A percentile compares a stretch with the other conserved stretches of the same genome.
phyloP scores from a whole-genome alignment of 2,329 filamentous ascomycete species.

The Penicillium aurantiogriseum region DNA sequence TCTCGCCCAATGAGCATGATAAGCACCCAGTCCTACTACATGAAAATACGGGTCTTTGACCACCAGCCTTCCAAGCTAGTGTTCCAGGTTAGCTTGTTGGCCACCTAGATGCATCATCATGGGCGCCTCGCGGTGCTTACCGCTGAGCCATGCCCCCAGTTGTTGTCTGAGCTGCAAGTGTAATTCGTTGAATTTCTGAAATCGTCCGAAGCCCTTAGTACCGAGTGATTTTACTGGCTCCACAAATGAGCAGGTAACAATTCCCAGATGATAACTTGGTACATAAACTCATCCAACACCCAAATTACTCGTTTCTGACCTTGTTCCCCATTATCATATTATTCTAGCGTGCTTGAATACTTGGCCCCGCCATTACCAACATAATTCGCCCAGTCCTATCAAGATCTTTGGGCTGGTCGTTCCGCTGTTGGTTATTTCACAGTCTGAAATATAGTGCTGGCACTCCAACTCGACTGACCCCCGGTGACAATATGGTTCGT shows the following conservation, averaged over 20 bases:
- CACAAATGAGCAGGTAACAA: slow-evolving; percentile 4
- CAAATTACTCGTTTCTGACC: slow-evolving; percentile 5
- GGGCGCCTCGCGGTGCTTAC: slow-evolving; percentile 11
- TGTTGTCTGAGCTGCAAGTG: slow-evolving; percentile 4
- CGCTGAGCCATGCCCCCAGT: slow-evolving; percentile 10
- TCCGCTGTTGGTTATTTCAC: neutral
- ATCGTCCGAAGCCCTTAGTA: slow-evolving; percentile 4
- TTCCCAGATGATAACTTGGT: slow-evolving; percentile 3
- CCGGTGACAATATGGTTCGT: slow-evolving; percentile 10
- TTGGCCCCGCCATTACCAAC: neutral
- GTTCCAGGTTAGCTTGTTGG: slow-evolving; percentile 13
- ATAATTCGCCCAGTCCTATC: neutral
- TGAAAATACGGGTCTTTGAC: neutral
- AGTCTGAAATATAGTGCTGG: neutral
- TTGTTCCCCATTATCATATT: neutral
- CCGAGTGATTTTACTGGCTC: slow-evolving; percentile 6
- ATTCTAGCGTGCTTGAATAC: neutral
- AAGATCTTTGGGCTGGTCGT: neutral
- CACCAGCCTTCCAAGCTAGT: slow-evolving; percentile 3
- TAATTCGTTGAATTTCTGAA: slow-evolving; percentile 7
- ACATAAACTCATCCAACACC: slow-evolving; percentile 13
- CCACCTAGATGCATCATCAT: slow-evolving; percentile 6
- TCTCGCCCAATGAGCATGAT: slow-evolving; percentile 8
- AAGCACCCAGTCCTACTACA: neutral
- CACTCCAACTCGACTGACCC: neutral